Base-by-base conservation (phyloP, 768 basidiomycete species). In the Mycena alexandri region DNA sequence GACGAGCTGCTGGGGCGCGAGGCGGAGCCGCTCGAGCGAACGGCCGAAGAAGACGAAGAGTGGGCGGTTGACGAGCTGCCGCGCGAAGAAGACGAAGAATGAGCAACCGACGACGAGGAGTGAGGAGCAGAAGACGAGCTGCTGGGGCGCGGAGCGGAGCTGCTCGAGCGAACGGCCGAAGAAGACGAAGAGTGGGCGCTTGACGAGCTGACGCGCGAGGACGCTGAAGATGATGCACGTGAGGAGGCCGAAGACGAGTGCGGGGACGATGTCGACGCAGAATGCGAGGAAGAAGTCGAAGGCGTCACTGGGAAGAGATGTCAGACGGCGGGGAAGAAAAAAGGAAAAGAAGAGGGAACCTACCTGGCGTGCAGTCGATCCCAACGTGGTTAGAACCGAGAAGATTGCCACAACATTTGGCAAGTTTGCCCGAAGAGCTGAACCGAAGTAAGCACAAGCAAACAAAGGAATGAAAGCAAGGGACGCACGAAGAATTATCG, bases 311-410 rank as follows among this genome's bases (percentile, higher is more conserved):
- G 3, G 12, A 52, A 8, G n/a, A 50, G 16, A 19, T 34, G 10
- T 29, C n/a, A 29, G 34, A 17, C 19, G 19, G 10, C 13, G 47
- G 22, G 22, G 8, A n/a, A 3, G 21, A 12, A 22, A 22, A 12
- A 24, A 25, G 34, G 2, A 33, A 6, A 50, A 34, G 25, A 21
- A n/a, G n/a, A n/a, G n/a, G n/a, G n/a, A 2, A n/a, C 43, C 33
- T 6, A 61, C 59, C 59, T 5, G 17, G 46, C 25, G 38, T 51
- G 51, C 60, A 61, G 60, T 61, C 60, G 47, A 61, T 51, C 12
- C 60, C 60, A 36, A 47, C 14, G 12, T 38, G 38, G 38, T 46
- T n/a, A 19, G 44, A 59, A 2, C 60, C 60, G 17, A 43, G 48
- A 22, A 50, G 4, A 24, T 61, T 61, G 8, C 60, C 60, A 34